These are phyloP conservation scores for Didymella exigua DNA, from an alignment of 2,329 filamentous ascomycete genomes.

Conservation along the genomic window DNA sequence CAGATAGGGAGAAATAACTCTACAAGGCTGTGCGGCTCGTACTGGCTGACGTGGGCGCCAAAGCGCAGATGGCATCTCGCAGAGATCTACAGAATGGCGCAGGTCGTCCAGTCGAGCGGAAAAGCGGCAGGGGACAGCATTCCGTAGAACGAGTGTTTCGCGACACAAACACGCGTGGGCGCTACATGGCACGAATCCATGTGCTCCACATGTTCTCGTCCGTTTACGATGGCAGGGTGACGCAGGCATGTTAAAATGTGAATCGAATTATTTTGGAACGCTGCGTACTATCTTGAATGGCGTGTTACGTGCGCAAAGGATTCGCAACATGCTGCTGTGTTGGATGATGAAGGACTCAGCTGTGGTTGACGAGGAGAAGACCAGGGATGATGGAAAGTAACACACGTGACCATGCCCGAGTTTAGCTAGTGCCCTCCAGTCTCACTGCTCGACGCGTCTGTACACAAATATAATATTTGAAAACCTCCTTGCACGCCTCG, in stretches of 20 bases:
- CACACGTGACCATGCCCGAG: neutral
- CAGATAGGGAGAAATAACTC: neutral
- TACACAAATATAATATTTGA: no score
- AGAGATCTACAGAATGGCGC: neutral
- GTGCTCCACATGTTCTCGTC: slow-evolving; percentile 15
- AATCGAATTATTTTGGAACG: neutral
- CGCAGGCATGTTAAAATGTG: slow-evolving; percentile 1
- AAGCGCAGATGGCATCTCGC: neutral
- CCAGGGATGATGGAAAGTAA: neutral
- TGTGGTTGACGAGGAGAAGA: neutral
- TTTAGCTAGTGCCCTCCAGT: neutral
- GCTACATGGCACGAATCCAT: slow-evolving; percentile 2
- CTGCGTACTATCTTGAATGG: neutral
- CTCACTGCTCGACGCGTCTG: no score
- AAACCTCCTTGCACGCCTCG: no score
- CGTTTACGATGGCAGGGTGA: slow-evolving; percentile 3
- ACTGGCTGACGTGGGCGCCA: neutral
- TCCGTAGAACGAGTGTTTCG: neutral
- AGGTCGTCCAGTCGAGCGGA: neutral
- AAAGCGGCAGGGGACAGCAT: neutral
- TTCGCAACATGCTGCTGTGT: neutral
- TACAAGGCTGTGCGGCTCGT: neutral
- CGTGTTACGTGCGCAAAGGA: neutral
- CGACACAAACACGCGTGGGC: slow-evolving; percentile 2
- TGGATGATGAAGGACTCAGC: neutral